Base-by-base conservation (phyloP, 2,329 filamentous ascomycete species). In the Xylaria sp. region DNA sequence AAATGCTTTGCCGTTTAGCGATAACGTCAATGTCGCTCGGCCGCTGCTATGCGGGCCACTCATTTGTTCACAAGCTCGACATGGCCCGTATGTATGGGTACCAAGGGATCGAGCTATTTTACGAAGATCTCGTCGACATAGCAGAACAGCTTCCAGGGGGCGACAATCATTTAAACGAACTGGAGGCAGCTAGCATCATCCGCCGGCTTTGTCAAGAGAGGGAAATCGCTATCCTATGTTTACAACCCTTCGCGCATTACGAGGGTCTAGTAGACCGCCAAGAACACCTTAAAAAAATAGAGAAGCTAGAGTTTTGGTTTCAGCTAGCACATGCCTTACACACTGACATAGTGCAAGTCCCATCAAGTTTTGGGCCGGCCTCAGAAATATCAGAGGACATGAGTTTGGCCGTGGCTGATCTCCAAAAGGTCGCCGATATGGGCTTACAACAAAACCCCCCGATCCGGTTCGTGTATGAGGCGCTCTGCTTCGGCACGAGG, bases 1-100 rank as follows among this genome's bases (percentile, higher is more conserved):
- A 67, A 35, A 87, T 87, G 85, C 77, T 84, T 70, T 88, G 84
- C 78, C 85, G 84, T 71, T 86, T 91, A 71, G 91, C 86, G 47
- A 94, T 95, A 76, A 90, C 90, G 66, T 92, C 91, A 70, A 92
- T 94, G 85, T 94, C 91, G 58, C 85, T 95, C 1, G 92, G 92
- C 50, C 89, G 91, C 50, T 89, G 88, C 74, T 84, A 78, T 42
- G 91, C 90, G 76, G 88, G 91, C 71, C 92, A 95, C 79, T 82
- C 84, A 32, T 84, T 95, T 25, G 79, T 84, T 1, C 81, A 86
- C 76, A 95, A 94, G 76, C 85, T 95, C 58, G 84, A 90, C 76
- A 87, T 89, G 81, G 92, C 92, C 10, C 82, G 86, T 5, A 82
- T 84, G 63, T 85, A 91, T 73, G 90, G 89, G 23, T 88, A 93